Base-by-base conservation (phyloP, 176 grass and related monocot genomes). In the Eremochloa ophiuroides region DNA sequence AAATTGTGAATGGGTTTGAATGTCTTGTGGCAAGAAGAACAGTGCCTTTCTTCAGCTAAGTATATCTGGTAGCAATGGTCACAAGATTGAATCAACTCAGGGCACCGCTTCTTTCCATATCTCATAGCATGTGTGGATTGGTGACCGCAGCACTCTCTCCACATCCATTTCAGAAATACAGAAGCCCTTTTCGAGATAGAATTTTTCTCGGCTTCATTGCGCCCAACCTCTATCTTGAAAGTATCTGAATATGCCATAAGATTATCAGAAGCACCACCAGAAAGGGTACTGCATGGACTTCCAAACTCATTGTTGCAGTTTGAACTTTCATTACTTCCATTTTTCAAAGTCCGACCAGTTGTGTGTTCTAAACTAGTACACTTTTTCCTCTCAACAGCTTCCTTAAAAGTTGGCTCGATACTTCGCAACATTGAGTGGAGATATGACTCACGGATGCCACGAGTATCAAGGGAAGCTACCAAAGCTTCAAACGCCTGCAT, bases 401-500 rank as follows among this genome's bases (percentile, higher is more conserved):
- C 86, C 73, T 93, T 98, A 73, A 98, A 98, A 58, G 82, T 90
- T 76, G 90, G n/a, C 84, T 98, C 96, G 20, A 98, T 89, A 67
- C 88, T 86, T 84, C 84, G 90, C 83, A 98, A 81, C 93, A 98
- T 93, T 37, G 90, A 93, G 88, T 90, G 86, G 33, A 98, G 72
- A 90, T 98, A 88, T 34, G 95, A 87, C 75, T 98, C 95, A 26
- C 92, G 75, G 81, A 83, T 84, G n/a, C 95, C 95, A 68, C 95
- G 95, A 40, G 90, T 93, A 80, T 98, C 93, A 35, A 98, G 88
- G n/a, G 86, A 83, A 46, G 84, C 60, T 47, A 95, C 28, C 58
- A 98, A 86, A 80, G 90, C 78, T 79, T 98, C 95, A 89, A 94
- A 95, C 20, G 68, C 87, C 96, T 99, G 82, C 84, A 91, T 94